Conservation (phyloP, 1,284 basidiomycete species). For the Cystobasidium sp. region DNA sequence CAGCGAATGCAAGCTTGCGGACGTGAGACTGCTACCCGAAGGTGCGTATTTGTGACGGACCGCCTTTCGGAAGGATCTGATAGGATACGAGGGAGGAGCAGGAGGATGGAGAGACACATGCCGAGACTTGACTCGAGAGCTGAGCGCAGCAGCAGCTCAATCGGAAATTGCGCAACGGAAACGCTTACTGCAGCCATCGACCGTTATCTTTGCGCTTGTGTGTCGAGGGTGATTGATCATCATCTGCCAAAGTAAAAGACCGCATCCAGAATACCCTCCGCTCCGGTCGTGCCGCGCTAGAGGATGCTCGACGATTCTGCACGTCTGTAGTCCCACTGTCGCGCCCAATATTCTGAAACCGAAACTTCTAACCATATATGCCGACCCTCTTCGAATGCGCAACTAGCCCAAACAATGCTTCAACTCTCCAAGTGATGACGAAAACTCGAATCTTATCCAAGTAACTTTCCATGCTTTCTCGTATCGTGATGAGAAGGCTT, state of each 20-base stretch:
- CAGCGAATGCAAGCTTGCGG: neutral
- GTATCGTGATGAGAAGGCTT: neutral
- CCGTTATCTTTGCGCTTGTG: slow-evolving; percentile 1
- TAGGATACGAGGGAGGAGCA: neutral
- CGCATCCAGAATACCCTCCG: neutral
- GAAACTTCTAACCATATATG: too few species aligned
- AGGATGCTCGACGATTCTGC: too few species aligned
- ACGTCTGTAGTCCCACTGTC: too few species aligned
- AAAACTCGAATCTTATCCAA: neutral
- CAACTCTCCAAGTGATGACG: neutral
- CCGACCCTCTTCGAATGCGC: neutral
- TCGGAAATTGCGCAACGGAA: neutral
- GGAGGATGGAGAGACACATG: neutral
- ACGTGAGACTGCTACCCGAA: slow-evolving; percentile 39
- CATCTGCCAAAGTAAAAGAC: slow-evolving; percentile 4
- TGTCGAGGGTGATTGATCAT: neutral
- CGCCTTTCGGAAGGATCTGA: slow-evolving; percentile 12
- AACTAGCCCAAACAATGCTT: neutral
- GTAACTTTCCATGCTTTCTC: slow-evolving; percentile 26
- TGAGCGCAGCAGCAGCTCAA: too few species aligned
- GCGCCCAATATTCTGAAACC: too few species aligned
- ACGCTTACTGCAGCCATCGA: neutral
- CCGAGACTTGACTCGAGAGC: neutral
- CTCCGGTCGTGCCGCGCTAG: neutral
- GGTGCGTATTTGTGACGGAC: slow-evolving; percentile 42